Base-by-base conservation (phyloP, 495 filamentous ascomycete species). In the Diplogelasinospora grovesii region DNA sequence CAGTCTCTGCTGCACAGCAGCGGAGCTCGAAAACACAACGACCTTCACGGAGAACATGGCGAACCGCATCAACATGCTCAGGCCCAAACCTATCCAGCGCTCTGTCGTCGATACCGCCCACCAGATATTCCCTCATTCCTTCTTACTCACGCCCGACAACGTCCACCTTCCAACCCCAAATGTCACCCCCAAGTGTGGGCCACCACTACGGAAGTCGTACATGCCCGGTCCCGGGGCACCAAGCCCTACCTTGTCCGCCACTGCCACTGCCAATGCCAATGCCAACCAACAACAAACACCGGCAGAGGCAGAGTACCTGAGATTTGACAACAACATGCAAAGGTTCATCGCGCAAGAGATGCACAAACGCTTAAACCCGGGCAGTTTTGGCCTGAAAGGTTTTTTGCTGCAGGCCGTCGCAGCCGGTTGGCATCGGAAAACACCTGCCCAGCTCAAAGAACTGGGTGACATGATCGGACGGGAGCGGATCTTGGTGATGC, bases 401-500 rank as follows among this genome's bases (percentile, higher is more conserved):
- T 87, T 89, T 56, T 47, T 93, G 23, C 64, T 85, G 45, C 87
- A 94, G 57, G 70, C 82, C 4, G 71, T 89, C 27, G 87, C 87
- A 3, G 84, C 83, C 2, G 79, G 77, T 9, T 89, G 85, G 77
- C 87, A 94, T 59, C 64, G 77, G 53, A 89, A 92, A 60, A 73
- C 64, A 5, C 48, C 72, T 0, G 71, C 57, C 32, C 80, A 90
- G 59, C 56, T 94, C 29, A 65, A 58, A 42, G 58, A 66, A 33
- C 50, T 94, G 18, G 85, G 68, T 0, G 75, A 85, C 46, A 54
- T 54, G 34, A 74, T 94, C 1, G 83, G 84, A 2, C 66, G 82
- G 21, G 73, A 83, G 53, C 61, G 86, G 37, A 89, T 94, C 46
- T 51, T 81, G 46, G 75, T 89, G 1, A 48, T 85, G 50, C 85